A percentile compares a stretch with the other conserved stretches of the same genome.
Evolutionary conservation across 768 basidiomycete species (phyloP).

Genomic region (Rhodotorula diobovata): DNA sequence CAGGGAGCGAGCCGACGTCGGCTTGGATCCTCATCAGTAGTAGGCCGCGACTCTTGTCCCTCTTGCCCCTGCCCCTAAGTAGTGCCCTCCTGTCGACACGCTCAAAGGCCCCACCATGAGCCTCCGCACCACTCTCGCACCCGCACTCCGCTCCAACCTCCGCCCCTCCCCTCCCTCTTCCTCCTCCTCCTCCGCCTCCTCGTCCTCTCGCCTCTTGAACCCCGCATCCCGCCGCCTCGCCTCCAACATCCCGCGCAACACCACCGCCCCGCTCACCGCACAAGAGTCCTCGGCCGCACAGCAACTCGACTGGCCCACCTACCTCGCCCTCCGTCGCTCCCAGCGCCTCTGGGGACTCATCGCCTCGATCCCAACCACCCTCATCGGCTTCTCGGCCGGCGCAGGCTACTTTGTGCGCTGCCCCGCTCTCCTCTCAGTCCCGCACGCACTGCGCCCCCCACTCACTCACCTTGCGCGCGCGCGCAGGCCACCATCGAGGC

Average conservation of each 20-base stretch:
- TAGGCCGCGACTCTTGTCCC: too few relatives aligned
- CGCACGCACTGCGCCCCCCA: too few relatives aligned
- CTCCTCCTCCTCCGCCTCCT: too few relatives aligned
- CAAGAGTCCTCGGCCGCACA: background rate
- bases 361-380: conserved; percentile 40
- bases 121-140: background rate
- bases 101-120: background rate
- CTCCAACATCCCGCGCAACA: background rate
- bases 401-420: conserved; percentile 32
- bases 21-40: background rate
- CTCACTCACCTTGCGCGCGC: background rate
- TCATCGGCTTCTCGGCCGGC: conserved; percentile 35
- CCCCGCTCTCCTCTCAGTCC: background rate
- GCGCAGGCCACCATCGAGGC: conserved; percentile 36
- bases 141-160: background rate
- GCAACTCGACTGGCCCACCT: conserved; percentile 36
- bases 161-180: background rate
- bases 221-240: conserved; percentile 4
- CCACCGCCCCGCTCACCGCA: background rate
- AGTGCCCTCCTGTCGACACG: too few relatives aligned
- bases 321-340: conserved; percentile 31
- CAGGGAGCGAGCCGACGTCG: background rate
- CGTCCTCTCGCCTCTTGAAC: background rate
- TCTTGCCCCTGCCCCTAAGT: background rate
- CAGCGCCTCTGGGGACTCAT: conserved; percentile 36